Conservation (phyloP, 202 grass and related monocot genomes). For the Carex sylvatica region DNA sequence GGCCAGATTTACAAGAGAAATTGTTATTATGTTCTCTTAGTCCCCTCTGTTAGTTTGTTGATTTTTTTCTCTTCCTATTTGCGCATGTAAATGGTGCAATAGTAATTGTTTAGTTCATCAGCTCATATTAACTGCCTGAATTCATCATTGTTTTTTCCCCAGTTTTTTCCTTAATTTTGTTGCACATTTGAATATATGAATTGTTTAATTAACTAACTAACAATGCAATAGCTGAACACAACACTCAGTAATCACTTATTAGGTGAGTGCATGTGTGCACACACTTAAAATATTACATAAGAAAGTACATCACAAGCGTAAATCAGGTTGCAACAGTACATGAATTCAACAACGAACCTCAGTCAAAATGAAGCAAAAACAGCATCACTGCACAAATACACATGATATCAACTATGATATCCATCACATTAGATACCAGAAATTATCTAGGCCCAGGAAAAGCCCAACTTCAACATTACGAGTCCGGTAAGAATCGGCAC, state of each 20-base stretch:
- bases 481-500: constrained; percentile 25
- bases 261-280: neutral
- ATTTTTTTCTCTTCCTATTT: neutral
- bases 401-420: neutral
- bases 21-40: neutral
- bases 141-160: neutral
- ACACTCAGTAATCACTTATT: neutral
- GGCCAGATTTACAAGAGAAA: neutral
- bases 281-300: neutral
- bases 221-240: neutral
- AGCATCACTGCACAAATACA: neutral
- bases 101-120: neutral
- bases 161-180: neutral
- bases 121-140: neutral
- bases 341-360: neutral
- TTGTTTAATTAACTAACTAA: constrained; percentile 7
- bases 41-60: neutral
- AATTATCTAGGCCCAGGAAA: constrained; percentile 36
- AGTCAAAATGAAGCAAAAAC: neutral
- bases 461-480: constrained; percentile 26
- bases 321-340: neutral
- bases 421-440: neutral
- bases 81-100: neutral
- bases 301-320: neutral
- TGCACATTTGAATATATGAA: neutral